Evolutionary conservation across 177 flowering plant genomes (phyloP), one percentile per base, ranked within the genome.

Genomic region (Vitis hybrid): DNA sequence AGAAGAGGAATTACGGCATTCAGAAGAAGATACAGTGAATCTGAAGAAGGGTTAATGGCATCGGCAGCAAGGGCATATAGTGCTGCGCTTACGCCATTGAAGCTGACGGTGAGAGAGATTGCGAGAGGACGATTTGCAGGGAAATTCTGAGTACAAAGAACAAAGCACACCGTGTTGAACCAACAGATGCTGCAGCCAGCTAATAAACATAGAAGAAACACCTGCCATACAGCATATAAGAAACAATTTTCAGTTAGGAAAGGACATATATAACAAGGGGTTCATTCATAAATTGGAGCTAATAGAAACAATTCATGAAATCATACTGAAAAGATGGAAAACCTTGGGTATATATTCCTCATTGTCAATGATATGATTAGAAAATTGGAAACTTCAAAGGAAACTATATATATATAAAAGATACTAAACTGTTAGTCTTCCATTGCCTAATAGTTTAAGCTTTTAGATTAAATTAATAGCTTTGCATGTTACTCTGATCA

Each of bases 111-210:
- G 57, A 95, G 91, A 10, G 98, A 78, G 12, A 92, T 58, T 1
- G 99, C 98, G 0, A 91, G 82, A 0, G 98, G 72, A 51, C 92
- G 78, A 58, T 86, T 88, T 0, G 83, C 68, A 0, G 89, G 85
- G 80, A 95, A 93, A 68, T 90, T 91, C 50, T 72, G 69, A 14
- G 88, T 86, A 87, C 97, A 93, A 52, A 93, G 85, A 22, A 95
- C 89, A 51, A 84, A 93, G 70, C 93, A 93, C 1, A 95, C 89
- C 0, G 98, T 93, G 83, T 95, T 95, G 89, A 95, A 95, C 99
- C 98, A 95, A 66, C 91, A 86, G 59, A 94, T 91, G 88, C 99
- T 94, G 61, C 88, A 85, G 1, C 99, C 97, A 1, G 95, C 87
- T 50, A 91, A 18, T 72, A 95, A 78, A 66, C 96, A 90, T 10